Base-by-base conservation (phyloP, 805 yeast species). In the Citeromyces matritensis region DNA sequence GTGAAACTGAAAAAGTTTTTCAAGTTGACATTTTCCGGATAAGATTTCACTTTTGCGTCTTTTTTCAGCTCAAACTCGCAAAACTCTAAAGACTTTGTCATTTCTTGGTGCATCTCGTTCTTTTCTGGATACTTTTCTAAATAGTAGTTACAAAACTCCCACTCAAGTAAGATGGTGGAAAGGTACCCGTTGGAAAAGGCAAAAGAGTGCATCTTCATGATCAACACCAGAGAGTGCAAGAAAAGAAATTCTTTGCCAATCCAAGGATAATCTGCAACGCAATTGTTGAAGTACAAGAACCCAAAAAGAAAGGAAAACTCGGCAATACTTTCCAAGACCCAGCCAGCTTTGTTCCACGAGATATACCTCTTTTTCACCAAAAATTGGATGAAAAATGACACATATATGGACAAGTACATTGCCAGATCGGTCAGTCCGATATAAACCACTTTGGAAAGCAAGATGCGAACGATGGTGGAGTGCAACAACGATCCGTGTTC, bases 161-260 rank as follows among this genome's bases (percentile, higher is more conserved):
- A 54, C 44, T 81, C 88, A 10, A 57, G 51, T 14, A 49, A 43
- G 28, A 77, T 69, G 23, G 50, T 55, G 85, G 93, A 82, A 36
- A 91, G 56, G 48, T 88, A 84, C 0, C 97, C 98, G 47, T 86
- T 86, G 57, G 75, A 91, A 45, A 81, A 85, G 2, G 83, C 83
- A 49, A 76, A 91, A 2, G 97, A 85, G 51, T 91, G 97, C 73
- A 79, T 78, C 49, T 91, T 91, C 99, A 91, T 91, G 42, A 93
- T 49, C 40, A 85, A 59, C 2, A 91, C 97, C 30, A 84, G 59
- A 8, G 85, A 71, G 48, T 91, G 98, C 32, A 91, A 58, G 37
- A 83, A 68, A 38, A 91, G 55, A 44, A 83, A 91, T 27, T 86
- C 86, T 45, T 75, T 74, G 2, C 84, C 94, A 31, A 86, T 80